Conservation (phyloP, 169 alveolate genomes). For the Plasmodium fragile region DNA sequence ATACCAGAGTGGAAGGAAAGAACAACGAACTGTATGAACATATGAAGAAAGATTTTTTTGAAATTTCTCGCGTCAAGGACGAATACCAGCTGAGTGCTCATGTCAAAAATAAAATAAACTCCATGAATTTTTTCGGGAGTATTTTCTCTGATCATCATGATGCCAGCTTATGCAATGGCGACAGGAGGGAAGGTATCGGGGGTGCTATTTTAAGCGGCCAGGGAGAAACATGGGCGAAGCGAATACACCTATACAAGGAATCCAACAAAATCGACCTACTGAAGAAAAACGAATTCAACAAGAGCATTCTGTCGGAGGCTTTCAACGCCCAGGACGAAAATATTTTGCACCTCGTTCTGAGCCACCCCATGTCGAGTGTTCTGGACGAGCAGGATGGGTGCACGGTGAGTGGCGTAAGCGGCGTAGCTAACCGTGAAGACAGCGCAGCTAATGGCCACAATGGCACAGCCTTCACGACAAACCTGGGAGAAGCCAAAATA, state of each 20-base stretch:
- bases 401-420: neutral
- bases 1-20: conserved; percentile 28
- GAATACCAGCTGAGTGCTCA: neutral
- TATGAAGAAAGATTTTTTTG: conserved; percentile 4
- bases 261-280: conserved; percentile 71
- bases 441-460: neutral
- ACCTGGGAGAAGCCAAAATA: conserved; percentile 39
- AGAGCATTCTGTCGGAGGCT: conserved; percentile 81
- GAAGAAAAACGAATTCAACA: conserved; percentile 76
- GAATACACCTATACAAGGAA: conserved; percentile 34
- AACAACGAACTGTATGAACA: conserved; percentile 42
- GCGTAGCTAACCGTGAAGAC: neutral
- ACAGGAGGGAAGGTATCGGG: conserved; percentile 20
- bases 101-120: conserved; percentile 40
- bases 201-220: neutral
- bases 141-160: neutral
- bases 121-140: conserved; percentile 7
- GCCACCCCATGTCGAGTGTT: conserved; percentile 79
- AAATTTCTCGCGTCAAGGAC: neutral
- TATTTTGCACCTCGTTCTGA: conserved; percentile 80
- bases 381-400: conserved; percentile 16
- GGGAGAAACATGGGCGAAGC: neutral
- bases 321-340: conserved; percentile 79
- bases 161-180: conserved; percentile 26
- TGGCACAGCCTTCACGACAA: conserved; percentile 3